phyloP scores from a whole-genome alignment of 1,284 basidiomycete species.

The Boletellus dicymbophilus region DNA sequence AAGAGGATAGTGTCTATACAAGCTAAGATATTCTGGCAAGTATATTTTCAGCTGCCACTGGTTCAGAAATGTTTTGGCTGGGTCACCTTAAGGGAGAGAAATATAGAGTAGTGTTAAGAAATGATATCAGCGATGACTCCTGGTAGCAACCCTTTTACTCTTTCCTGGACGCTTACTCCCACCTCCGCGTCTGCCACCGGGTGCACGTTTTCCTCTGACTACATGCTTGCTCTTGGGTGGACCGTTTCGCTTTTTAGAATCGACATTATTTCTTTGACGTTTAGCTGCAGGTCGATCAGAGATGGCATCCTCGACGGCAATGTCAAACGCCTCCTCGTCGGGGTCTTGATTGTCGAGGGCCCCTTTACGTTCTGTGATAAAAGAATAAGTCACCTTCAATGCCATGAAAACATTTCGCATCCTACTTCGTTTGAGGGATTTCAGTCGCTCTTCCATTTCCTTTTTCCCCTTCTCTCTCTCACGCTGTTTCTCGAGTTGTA shows the following conservation, averaged over 20 bases:
- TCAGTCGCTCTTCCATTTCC: conserved; percentile 82
- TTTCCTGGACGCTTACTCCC: conserved; percentile 61
- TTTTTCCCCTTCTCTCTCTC: conserved; percentile 77
- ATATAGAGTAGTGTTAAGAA: conserved; percentile 14
- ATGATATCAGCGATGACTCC: conserved; percentile 38
- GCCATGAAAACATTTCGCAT: background rate
- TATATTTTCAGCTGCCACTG: no score
- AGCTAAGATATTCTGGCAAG: no score
- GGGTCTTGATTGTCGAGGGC: conserved; percentile 75
- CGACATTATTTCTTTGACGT: conserved; percentile 45
- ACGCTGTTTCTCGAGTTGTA: conserved; percentile 85
- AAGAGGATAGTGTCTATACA: no score
- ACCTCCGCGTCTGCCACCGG: conserved; percentile 29
- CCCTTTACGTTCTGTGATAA: conserved; percentile 72
- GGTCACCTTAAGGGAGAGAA: background rate
- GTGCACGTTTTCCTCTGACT: conserved; percentile 26
- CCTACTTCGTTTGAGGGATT: conserved; percentile 85
- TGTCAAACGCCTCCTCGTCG: conserved; percentile 79
- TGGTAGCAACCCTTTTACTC: conserved; percentile 52
- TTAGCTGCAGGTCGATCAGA: conserved; percentile 69
- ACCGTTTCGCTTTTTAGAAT: conserved; percentile 11
- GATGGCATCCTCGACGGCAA: conserved; percentile 85
- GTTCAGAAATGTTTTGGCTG: background rate
- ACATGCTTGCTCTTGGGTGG: conserved; percentile 8
- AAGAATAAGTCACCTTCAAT: background rate